Conservation (phyloP, 2,329 filamentous ascomycete species). For the Pyrenochaeta sp. region DNA sequence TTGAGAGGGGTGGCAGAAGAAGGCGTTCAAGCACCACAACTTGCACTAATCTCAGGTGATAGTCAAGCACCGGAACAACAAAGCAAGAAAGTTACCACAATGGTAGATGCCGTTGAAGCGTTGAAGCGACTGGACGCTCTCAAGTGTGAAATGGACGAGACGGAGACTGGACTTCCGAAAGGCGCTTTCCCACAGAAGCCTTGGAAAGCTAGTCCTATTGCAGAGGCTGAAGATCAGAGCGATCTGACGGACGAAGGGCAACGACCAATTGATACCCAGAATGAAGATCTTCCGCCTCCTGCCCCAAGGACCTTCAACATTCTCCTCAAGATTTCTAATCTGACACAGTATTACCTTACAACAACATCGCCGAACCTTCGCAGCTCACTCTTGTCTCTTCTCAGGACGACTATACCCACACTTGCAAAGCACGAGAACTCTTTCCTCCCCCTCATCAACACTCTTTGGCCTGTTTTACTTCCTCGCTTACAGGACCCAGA, state of each 20-base stretch:
- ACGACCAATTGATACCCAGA: slow-evolving; percentile 27
- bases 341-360: slow-evolving; percentile 91
- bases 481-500: slow-evolving; percentile 73
- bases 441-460: slow-evolving; percentile 89
- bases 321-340: slow-evolving; percentile 79
- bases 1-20: slow-evolving; percentile 85
- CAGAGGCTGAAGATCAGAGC: slow-evolving; percentile 40
- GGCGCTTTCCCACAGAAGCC: slow-evolving; percentile 39
- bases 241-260: slow-evolving; percentile 44
- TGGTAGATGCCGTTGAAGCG: slow-evolving; percentile 33
- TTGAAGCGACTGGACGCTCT: slow-evolving; percentile 48
- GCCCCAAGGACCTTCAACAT: slow-evolving; percentile 80
- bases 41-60: slow-evolving; percentile 47
- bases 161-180: slow-evolving; percentile 13
- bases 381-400: slow-evolving; percentile 77
- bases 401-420: slow-evolving; percentile 75
- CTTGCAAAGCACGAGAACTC: slow-evolving; percentile 80
- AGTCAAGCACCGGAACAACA: neutral
- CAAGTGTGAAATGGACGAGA: slow-evolving; percentile 31
- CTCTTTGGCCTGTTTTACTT: slow-evolving; percentile 85
- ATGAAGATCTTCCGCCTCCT: slow-evolving; percentile 65
- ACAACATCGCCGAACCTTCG: slow-evolving; percentile 82
- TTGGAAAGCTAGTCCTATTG: slow-evolving; percentile 44
- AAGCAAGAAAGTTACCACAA: slow-evolving; percentile 12
- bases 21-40: slow-evolving; percentile 68